Percentiles rank a stretch among this genome's conserved stretches.
Evolutionary conservation across 352 stramenopile species (phyloP).

Genomic region (Pythium myriotylum): DNA sequence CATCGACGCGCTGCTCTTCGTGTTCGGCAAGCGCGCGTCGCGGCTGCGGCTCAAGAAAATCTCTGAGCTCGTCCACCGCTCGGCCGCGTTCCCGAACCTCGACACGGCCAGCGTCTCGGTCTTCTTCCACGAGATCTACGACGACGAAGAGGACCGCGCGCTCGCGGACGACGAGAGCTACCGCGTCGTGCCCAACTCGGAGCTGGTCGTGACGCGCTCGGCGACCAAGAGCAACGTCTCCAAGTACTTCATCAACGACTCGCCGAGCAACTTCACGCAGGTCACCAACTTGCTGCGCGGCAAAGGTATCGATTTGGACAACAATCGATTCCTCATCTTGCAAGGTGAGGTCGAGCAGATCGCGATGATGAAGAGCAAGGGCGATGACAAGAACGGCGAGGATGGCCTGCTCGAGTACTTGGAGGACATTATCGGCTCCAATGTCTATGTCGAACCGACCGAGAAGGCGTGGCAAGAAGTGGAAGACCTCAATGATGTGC

Average conservation of each 20-base stretch:
- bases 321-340: constrained; percentile 99
- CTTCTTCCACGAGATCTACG: constrained; percentile 98
- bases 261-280: constrained; percentile 93
- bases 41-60: constrained; percentile 96
- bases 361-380: constrained; percentile 99
- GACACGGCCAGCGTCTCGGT: constrained; percentile 96
- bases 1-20: constrained; percentile 99
- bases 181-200: constrained; percentile 88
- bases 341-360: constrained; percentile 98
- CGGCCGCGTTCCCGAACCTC: constrained; percentile 87
- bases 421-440: constrained; percentile 99
- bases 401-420: constrained; percentile 99
- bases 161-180: constrained; percentile 88
- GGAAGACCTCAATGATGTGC: constrained; percentile 91
- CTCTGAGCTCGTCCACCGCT: constrained; percentile 98
- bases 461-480: constrained; percentile 93
- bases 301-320: constrained; percentile 99
- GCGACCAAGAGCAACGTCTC: constrained; percentile 95
- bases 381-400: constrained; percentile 89
- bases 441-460: constrained; percentile 97
- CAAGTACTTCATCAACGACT: constrained; percentile 97
- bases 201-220: constrained; percentile 93
- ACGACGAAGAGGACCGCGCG: constrained; percentile 46
- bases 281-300: constrained; percentile 93
- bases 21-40: constrained; percentile 99